phyloP scores from a whole-genome alignment of 805 yeast genomes.

The Ogataea wickerhamii region DNA sequence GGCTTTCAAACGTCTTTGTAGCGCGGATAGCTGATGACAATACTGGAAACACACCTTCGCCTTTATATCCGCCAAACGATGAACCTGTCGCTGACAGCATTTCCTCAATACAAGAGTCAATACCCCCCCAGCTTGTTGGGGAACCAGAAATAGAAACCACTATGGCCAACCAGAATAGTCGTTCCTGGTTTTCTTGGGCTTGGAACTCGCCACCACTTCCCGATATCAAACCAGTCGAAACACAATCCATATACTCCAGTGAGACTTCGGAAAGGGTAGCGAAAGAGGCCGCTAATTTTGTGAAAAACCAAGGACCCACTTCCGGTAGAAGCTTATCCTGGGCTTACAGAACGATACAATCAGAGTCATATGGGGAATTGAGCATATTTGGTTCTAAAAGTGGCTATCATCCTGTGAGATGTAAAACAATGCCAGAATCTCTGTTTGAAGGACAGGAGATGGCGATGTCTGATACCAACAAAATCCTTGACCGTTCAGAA shows the following conservation, averaged over 20 bases:
- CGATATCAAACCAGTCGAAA: conserved; percentile 1
- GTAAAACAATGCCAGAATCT: conserved; percentile 26
- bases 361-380: conserved; percentile 21
- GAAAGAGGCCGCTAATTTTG: conserved; percentile 22
- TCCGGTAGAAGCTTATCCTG: conserved; percentile 26
- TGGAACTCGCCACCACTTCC: conserved; percentile 7
- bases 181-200: conserved; percentile 20
- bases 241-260: conserved; percentile 16
- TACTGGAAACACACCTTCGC: not conserved
- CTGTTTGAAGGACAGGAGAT: conserved; percentile 29
- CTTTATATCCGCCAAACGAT: not conserved
- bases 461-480: not conserved
- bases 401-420: conserved; percentile 24
- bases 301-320: conserved; percentile 20
- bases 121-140: not conserved
- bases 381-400: conserved; percentile 30
- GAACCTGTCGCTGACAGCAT: not conserved
- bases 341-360: conserved; percentile 22
- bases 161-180: not conserved
- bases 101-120: not conserved
- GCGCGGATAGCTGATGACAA: not conserved
- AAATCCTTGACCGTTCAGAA: too few species aligned
- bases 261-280: conserved; percentile 21
- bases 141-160: not conserved
- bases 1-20: not conserved